phyloP scores from a whole-genome alignment of 2,329 filamentous ascomycete genomes.

The Zasmidium cellare region DNA sequence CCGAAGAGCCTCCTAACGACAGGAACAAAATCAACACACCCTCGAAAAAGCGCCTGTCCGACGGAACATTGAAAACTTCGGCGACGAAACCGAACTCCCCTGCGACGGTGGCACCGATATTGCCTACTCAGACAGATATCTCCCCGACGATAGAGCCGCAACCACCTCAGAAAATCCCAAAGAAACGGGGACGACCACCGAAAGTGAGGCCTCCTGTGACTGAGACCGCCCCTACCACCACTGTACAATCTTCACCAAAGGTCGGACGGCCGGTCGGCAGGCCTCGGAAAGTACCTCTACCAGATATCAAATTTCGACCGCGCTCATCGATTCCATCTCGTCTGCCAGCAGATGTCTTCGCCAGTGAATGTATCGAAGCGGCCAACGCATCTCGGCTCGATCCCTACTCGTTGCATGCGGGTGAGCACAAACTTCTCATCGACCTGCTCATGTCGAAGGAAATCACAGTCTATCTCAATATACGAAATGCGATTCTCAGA shows the following conservation, averaged over 20 bases:
- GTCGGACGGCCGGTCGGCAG: slow-evolving; percentile 18
- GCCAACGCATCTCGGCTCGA: slow-evolving; percentile 87
- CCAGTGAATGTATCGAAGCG: slow-evolving; percentile 85
- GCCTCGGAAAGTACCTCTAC: slow-evolving; percentile 21
- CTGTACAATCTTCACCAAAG: slow-evolving; percentile 16
- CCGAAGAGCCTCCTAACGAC: slow-evolving; percentile 24
- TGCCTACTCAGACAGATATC: background rate
- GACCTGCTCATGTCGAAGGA: slow-evolving; percentile 82
- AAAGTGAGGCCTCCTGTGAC: slow-evolving; percentile 24
- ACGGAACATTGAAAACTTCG: slow-evolving; percentile 29
- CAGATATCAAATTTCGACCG: slow-evolving; percentile 29
- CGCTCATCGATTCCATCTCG: slow-evolving; percentile 76
- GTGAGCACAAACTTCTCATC: slow-evolving; percentile 79
- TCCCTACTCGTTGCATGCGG: slow-evolving; percentile 81
- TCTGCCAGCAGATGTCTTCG: slow-evolving; percentile 74
- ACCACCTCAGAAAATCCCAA: slow-evolving; percentile 17
- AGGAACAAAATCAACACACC: slow-evolving; percentile 1
- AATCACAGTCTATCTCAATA: slow-evolving; percentile 93
- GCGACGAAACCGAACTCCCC: slow-evolving; percentile 3
- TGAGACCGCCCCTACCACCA: slow-evolving; percentile 9
- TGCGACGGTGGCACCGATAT: background rate
- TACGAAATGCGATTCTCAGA: slow-evolving; percentile 88
- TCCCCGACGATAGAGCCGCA: slow-evolving; percentile 8
- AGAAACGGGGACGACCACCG: slow-evolving; percentile 34
- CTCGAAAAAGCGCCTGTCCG: slow-evolving; percentile 31